A percentile compares a stretch with the other conserved stretches of the same genome.
Conservation (phyloP, 371 early-diverging fungal genomes). For the Rhizopus microsporus region DNA sequence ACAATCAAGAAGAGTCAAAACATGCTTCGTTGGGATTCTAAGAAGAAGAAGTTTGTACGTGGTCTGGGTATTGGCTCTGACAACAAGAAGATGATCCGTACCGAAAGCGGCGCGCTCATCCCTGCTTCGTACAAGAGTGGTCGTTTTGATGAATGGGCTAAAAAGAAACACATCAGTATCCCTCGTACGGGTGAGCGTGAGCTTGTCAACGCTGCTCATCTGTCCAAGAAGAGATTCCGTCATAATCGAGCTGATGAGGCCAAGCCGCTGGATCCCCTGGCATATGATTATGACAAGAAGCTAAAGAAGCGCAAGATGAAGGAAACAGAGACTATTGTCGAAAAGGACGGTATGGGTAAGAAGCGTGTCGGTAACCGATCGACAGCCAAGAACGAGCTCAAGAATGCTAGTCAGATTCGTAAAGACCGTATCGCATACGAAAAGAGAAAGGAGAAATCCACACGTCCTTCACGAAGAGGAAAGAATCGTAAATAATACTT, state of each 20-base stretch:
- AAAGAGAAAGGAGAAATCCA: constrained; percentile 72
- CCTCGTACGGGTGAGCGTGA: constrained; percentile 91
- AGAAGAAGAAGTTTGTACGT: constrained; percentile 89
- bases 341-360: constrained; percentile 52
- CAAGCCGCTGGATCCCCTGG: constrained; percentile 64
- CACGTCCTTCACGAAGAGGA: constrained; percentile 30
- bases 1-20: constrained; percentile 53
- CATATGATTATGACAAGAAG: constrained; percentile 68
- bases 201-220: constrained; percentile 47
- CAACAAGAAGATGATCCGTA: constrained; percentile 93
- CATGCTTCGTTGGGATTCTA: constrained; percentile 88
- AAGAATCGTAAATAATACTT: constrained; percentile 12
- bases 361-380: constrained; percentile 49
- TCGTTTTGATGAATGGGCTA: constrained; percentile 87
- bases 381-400: constrained; percentile 76
- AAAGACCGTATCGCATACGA: constrained; percentile 83
- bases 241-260: constrained; percentile 64
- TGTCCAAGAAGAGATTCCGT: constrained; percentile 57
- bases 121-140: constrained; percentile 90
- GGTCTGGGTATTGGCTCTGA: constrained; percentile 88
- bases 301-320: constrained; percentile 59
- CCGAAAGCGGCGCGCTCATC: constrained; percentile 89
- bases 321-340: constrained; percentile 15
- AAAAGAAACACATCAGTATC: constrained; percentile 75
- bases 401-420: constrained; percentile 79